Percentiles rank a stretch among this genome's conserved stretches.
These are phyloP conservation scores for Penicillium verhagenii DNA, from an alignment of 495 filamentous ascomycete species.

Conservation along the genomic window DNA sequence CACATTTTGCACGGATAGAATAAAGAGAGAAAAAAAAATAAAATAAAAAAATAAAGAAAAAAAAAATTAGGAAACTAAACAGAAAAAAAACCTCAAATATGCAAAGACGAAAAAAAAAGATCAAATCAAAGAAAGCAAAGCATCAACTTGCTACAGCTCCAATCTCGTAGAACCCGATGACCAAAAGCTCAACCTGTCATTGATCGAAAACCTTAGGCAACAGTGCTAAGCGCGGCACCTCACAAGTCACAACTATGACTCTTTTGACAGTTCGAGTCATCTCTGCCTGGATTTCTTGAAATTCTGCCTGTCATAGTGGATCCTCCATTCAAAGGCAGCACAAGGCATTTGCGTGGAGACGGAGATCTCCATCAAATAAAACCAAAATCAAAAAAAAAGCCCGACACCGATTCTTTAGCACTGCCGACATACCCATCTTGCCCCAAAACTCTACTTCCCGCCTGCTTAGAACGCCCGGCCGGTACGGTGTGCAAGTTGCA, in stretches of 20 bases:
- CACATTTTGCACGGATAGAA: not conserved
- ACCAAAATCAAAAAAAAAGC: too few relatives aligned
- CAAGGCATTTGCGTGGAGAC: conserved; percentile 15
- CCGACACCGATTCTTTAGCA: conserved; percentile 20
- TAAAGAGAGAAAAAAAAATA: not conserved
- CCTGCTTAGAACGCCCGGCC: conserved; percentile 7
- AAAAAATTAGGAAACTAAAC: too few relatives aligned
- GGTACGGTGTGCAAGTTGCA: conserved; percentile 17
- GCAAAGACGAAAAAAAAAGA: too few relatives aligned
- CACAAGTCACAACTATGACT: not conserved
- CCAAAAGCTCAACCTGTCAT: not conserved
- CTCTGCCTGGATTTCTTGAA: not conserved
- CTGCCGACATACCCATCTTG: not conserved
- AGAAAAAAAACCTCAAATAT: too few relatives aligned
- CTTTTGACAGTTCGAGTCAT: not conserved
- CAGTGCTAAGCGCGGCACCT: conserved; percentile 13
- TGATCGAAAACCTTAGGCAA: conserved; percentile 18
- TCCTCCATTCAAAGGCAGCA: conserved; percentile 13
- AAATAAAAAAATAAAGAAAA: too few relatives aligned
- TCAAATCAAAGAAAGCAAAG: not conserved
- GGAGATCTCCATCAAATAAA: not conserved
- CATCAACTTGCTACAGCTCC: too few relatives aligned
- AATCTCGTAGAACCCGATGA: too few relatives aligned
- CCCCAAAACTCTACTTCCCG: conserved; percentile 11
- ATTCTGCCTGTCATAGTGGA: conserved; percentile 3